Evolutionary conservation across 2,329 filamentous ascomycete genomes (phyloP), one percentile per base, ranked within the genome.

Genomic region (Sporothrix protearum): DNA sequence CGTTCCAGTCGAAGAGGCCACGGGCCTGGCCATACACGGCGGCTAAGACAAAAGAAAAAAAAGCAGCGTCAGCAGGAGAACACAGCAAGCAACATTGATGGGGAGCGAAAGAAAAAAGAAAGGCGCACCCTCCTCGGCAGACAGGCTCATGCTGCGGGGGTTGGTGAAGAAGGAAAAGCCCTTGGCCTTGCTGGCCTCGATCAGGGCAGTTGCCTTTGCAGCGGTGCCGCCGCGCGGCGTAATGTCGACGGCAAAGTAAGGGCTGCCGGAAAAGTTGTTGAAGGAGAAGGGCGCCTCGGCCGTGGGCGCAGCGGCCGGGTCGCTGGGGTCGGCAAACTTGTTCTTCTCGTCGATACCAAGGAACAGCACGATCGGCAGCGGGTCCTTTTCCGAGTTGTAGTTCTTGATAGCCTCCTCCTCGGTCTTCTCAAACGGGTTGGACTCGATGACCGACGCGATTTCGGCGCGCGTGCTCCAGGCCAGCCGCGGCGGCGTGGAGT

Each of bases 1-100:
- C 86, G 82, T 99, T 98, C 96, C 96, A 99, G 83, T 98, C 96
- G 47, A 96, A 84, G 33, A 97, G 85, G 61, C 94, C 92, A 71
- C 95, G 90, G 8, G 94, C 92, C 81, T 97, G 93, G 16, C 93
- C 95, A 76, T 94, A 97, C 61, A 97, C 92, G 67, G 94, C 93
- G 72, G 94, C 96, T 96, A 63, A 25, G 10, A n/a, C n/a, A n/a
- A n/a, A n/a, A n/a, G n/a, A n/a, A n/a, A n/a, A n/a, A n/a, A n/a
- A n/a, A n/a, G n/a, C n/a, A 14, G 19, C 10, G 42, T 42, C 10
- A 36, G n/a, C 16, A 47, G 33, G 33, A 36, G 33, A n/a, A n/a
- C 33, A 36, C 33, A 36, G 33, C 8, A 49, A 19, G 45, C 45
- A 19, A 7, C 16, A 49, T 19, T 16, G 19, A 7, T n/a, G 45